A percentile compares a stretch with the other conserved stretches of the same genome.
Evolutionary conservation across 176 grass and related monocot species (phyloP).

Genomic region (Triticum aestivum): DNA sequence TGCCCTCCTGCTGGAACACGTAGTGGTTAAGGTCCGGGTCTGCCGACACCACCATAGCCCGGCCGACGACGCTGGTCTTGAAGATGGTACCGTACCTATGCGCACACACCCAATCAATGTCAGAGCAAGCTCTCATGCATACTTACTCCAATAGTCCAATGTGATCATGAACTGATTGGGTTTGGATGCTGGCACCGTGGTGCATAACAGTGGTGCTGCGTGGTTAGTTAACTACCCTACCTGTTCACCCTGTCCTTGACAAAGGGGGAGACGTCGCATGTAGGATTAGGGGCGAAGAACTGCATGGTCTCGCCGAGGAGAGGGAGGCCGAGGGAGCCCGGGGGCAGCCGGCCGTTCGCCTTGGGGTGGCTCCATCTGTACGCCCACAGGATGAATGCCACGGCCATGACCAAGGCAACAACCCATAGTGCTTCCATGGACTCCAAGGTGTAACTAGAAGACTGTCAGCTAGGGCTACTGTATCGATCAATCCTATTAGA

Average conservation of each 20-base stretch:
- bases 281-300: constrained; percentile 64
- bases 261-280: constrained; percentile 58
- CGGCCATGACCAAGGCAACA: constrained; percentile 23
- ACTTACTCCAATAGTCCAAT: not conserved
- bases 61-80: constrained; percentile 74
- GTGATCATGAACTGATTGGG: not conserved
- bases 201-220: too few relatives aligned
- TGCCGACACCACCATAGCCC: constrained; percentile 52
- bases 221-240: constrained; percentile 1
- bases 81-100: constrained; percentile 47
- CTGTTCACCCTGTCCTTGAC: constrained; percentile 52
- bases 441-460: not conserved
- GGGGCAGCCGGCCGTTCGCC: constrained; percentile 52
- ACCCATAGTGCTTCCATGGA: constrained; percentile 38
- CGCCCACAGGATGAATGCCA: constrained; percentile 32
- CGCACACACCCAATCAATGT: not conserved
- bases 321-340: constrained; percentile 65
- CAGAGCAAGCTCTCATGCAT: not conserved
- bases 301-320: constrained; percentile 57
- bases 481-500: not conserved
- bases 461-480: not conserved
- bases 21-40: constrained; percentile 66
- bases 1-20: constrained; percentile 82
- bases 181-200: not conserved
- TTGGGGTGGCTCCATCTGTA: constrained; percentile 58